Percentiles rank a stretch among this genome's conserved stretches.
Evolutionary conservation across 164 flowering plant species (phyloP).

Genomic region (Malania oleifera): DNA sequence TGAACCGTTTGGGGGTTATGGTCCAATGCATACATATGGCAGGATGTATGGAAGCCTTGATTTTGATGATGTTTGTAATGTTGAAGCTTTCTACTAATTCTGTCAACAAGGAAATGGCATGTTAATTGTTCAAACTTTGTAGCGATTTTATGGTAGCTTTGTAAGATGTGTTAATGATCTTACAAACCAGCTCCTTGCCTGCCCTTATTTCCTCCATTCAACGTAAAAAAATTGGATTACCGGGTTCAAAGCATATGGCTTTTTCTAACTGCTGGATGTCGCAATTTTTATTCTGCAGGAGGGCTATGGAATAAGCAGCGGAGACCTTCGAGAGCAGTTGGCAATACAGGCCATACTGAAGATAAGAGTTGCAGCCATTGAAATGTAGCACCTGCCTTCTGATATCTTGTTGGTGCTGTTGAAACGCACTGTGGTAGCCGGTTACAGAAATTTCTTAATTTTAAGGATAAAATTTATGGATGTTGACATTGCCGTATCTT

Average conservation of each 20-base stretch:
- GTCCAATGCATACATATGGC: conserved; percentile 79
- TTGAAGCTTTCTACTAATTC: too few relatives aligned
- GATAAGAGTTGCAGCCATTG: background rate
- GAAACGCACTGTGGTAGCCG: background rate
- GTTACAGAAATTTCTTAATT: too few relatives aligned
- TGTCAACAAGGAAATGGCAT: too few relatives aligned
- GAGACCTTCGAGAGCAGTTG: conserved; percentile 69
- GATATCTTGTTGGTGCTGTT: background rate
- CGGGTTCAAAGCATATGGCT: too few relatives aligned
- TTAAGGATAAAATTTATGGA: background rate
- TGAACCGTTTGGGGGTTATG: conserved; percentile 70
- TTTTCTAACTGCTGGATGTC: background rate
- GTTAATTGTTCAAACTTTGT: too few relatives aligned
- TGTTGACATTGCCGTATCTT: background rate
- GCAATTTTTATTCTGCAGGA: conserved; percentile 42
- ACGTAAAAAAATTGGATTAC: too few relatives aligned
- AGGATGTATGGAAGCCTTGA: conserved; percentile 80
- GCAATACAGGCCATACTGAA: conserved; percentile 86
- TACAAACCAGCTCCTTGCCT: too few relatives aligned
- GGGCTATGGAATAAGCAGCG: conserved; percentile 58
- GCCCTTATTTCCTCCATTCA: too few relatives aligned
- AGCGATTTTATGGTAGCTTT: too few relatives aligned
- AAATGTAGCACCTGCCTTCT: background rate
- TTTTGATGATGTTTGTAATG: conserved; percentile 88
- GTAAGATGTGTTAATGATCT: too few relatives aligned